Percentiles rank a stretch among this genome's conserved stretches.
Conservation (phyloP, 176 grass and related monocot species). For the Hsuehochloa calcarea region DNA sequence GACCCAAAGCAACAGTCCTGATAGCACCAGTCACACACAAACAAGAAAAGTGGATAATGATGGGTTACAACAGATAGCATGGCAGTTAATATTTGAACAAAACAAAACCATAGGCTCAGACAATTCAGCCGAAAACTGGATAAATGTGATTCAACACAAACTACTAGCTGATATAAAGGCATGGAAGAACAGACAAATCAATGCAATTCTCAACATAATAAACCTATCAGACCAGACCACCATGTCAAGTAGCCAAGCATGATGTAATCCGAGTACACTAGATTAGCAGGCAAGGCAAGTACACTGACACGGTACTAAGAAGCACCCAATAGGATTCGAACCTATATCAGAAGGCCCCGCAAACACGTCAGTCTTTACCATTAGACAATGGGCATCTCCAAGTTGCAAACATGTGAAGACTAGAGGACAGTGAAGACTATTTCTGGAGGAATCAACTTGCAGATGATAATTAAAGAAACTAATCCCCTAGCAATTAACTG, state of each 20-base stretch:
- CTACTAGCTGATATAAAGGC: neutral
- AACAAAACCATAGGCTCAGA: neutral
- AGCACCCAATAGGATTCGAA: slow-evolving; percentile 72
- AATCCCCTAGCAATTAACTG: no score
- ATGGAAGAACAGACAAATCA: no score
- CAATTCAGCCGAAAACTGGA: neutral
- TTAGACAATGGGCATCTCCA: slow-evolving; percentile 57
- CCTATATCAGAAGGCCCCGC: slow-evolving; percentile 42
- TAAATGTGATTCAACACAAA: neutral
- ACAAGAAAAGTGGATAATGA: neutral
- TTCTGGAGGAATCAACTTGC: neutral
- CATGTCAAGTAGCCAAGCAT: no score
- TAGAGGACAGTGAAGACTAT: neutral
- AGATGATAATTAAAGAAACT: neutral
- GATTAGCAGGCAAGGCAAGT: neutral
- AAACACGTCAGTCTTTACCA: slow-evolving; percentile 36
- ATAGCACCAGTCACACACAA: neutral
- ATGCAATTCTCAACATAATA: no score
- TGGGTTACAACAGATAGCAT: neutral
- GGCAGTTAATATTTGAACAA: neutral
- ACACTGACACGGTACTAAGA: no score
- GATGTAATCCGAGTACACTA: no score
- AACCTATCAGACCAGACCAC: no score
- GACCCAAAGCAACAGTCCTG: no score
- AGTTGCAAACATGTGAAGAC: neutral